A percentile compares a stretch with the other conserved stretches of the same genome.
Conservation (phyloP, 352 stramenopile genomes). For the Phytophthora agathidicida region DNA sequence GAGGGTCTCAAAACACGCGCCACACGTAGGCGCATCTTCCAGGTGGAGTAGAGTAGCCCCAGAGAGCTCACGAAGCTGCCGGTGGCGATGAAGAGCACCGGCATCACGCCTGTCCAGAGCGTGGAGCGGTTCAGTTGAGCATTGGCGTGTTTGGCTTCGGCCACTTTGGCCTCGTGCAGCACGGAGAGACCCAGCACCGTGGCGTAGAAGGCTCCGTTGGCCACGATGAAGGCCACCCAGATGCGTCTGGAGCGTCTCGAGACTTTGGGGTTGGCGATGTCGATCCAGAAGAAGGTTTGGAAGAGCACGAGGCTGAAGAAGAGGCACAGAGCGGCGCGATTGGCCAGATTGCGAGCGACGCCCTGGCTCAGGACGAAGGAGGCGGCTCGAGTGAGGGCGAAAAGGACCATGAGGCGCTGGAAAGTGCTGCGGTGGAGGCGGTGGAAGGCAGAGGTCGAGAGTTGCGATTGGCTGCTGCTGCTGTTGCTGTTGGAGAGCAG, state of each 20-base stretch:
- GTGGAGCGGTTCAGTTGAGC: constrained; percentile 17
- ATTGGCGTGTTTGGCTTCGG: constrained; percentile 17
- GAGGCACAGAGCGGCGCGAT: constrained; percentile 74
- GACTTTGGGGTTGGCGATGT: constrained; percentile 85
- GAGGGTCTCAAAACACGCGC: constrained; percentile 65
- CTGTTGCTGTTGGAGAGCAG: constrained; percentile 32
- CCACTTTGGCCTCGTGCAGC: constrained; percentile 43
- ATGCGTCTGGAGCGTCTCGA: constrained; percentile 76
- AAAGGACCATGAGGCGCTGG: constrained; percentile 71
- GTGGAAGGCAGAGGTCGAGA: constrained; percentile 35
- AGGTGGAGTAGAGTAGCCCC: constrained; percentile 80
- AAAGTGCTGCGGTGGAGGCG: constrained; percentile 67
- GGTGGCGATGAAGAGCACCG: constrained; percentile 70
- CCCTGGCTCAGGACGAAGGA: constrained; percentile 56
- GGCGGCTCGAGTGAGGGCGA: constrained; percentile 59
- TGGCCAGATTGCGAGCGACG: constrained; percentile 58
- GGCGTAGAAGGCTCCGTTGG: constrained; percentile 80
- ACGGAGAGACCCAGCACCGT: constrained; percentile 66
- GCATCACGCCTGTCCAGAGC: constrained; percentile 61
- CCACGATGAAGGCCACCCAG: constrained; percentile 72
- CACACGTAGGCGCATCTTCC: constrained; percentile 73
- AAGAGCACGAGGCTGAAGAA: constrained; percentile 90
- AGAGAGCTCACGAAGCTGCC: constrained; percentile 74
- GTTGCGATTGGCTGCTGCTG: no score
- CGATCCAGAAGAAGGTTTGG: constrained; percentile 87